Evolutionary conservation across 192 early-diverging fungal species (phyloP).

Genomic region (Chytriomyces sp.): DNA sequence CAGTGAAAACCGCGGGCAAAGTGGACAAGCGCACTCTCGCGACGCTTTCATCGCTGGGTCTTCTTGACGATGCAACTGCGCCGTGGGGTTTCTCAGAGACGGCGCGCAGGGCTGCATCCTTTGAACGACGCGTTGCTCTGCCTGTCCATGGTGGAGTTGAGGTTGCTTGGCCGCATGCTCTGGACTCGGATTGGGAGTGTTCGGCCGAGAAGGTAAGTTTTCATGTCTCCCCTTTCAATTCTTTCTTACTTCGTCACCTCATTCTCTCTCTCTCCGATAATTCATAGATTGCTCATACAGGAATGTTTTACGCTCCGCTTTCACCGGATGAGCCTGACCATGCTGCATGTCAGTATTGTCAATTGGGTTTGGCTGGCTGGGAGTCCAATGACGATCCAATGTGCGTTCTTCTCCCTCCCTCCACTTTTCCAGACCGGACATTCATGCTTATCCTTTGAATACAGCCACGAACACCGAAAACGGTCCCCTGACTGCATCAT

Average conservation of each 20-base stretch:
- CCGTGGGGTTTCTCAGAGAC: too few relatives aligned
- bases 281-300: slow-evolving; percentile 20
- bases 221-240: neutral
- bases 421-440: neutral
- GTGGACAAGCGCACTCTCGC: too few relatives aligned
- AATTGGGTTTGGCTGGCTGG: slow-evolving; percentile 32
- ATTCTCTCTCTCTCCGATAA: too few relatives aligned
- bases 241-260: too few relatives aligned
- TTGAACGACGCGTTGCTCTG: too few relatives aligned
- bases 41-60: too few relatives aligned
- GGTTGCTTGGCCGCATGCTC: slow-evolving; percentile 16
- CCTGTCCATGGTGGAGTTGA: neutral
- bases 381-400: slow-evolving; percentile 29
- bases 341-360: slow-evolving; percentile 28
- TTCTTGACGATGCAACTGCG: too few relatives aligned
- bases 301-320: slow-evolving; percentile 25
- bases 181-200: slow-evolving; percentile 9
- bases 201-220: slow-evolving; percentile 24
- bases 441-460: neutral
- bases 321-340: slow-evolving; percentile 21
- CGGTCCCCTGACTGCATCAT: slow-evolving; percentile 29
- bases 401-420: neutral
- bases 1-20: too few relatives aligned
- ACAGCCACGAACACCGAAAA: slow-evolving; percentile 28
- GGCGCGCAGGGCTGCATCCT: too few relatives aligned